Conservation (phyloP, 2,329 filamentous ascomycete genomes). For the Ophiostoma triangulosporum region DNA sequence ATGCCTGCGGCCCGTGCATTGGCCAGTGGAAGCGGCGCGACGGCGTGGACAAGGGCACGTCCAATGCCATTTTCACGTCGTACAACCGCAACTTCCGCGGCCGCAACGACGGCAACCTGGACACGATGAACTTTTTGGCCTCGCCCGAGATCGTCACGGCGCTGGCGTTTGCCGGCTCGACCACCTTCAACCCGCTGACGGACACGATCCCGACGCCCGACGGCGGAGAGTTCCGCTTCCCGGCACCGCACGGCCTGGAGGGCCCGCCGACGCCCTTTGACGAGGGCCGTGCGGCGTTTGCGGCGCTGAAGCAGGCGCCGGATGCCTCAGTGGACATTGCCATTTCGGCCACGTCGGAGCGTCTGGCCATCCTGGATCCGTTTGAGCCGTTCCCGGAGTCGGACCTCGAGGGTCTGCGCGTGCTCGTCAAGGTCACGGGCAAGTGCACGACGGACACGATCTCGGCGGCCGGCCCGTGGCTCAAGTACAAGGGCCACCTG, state of each 20-base stretch:
- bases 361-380: slow-evolving; percentile 80
- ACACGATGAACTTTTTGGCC: slow-evolving; percentile 97
- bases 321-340: slow-evolving; percentile 58
- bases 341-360: slow-evolving; percentile 76
- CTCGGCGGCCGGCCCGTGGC: slow-evolving; percentile 89
- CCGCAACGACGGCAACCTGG: slow-evolving; percentile 90
- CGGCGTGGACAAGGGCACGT: slow-evolving; percentile 66
- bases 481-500: slow-evolving; percentile 98
- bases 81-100: slow-evolving; percentile 99
- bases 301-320: slow-evolving; percentile 57
- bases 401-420: slow-evolving; percentile 65
- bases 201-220: slow-evolving; percentile 70
- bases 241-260: slow-evolving; percentile 58
- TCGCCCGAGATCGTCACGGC: slow-evolving; percentile 95
- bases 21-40: slow-evolving; percentile 93
- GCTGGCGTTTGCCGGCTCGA: slow-evolving; percentile 83
- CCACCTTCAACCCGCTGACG: slow-evolving; percentile 91
- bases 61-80: slow-evolving; percentile 89
- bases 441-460: slow-evolving; percentile 99
- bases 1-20: slow-evolving; percentile 88
- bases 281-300: slow-evolving; percentile 59
- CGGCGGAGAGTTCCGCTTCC: slow-evolving; percentile 74
- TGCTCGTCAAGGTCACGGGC: slow-evolving; percentile 91
- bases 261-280: slow-evolving; percentile 56
- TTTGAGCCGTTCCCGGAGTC: slow-evolving; percentile 68